Evolutionary conservation across 2,329 filamentous ascomycete genomes (phyloP).

Genomic region (Aureobasidium sp.): DNA sequence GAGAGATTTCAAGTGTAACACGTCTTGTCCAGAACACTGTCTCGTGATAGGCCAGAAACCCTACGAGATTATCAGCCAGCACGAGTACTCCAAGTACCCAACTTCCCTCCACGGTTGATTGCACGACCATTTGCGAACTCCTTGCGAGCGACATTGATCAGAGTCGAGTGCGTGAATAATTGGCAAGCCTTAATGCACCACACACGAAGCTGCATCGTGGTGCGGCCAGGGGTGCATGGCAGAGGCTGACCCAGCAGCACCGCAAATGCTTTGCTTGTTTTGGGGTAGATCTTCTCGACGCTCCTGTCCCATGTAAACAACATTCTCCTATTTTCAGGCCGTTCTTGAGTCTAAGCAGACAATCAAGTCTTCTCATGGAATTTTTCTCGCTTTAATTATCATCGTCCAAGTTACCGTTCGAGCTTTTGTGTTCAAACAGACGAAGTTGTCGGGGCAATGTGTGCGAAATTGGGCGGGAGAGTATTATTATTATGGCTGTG

Average conservation of each 20-base stretch:
- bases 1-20: neutral
- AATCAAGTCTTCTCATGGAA: neutral
- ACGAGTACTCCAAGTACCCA: neutral
- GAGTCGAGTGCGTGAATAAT: neutral
- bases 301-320: constrained; percentile 4
- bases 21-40: neutral
- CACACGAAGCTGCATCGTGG: neutral
- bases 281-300: neutral
- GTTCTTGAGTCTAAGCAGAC: neutral
- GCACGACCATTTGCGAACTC: neutral
- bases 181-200: neutral
- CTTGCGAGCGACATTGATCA: neutral
- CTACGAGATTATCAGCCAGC: neutral
- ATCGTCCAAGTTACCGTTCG: neutral
- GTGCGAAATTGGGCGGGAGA: constrained; percentile 3
- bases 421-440: neutral
- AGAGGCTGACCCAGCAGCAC: neutral
- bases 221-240: constrained; percentile 11
- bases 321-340: constrained; percentile 2
- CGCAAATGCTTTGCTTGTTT: neutral
- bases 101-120: neutral
- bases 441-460: constrained; percentile 8
- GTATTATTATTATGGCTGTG: neutral
- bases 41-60: neutral
- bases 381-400: neutral